phyloP scores from a whole-genome alignment of 1,284 basidiomycete genomes.

The Stygiomarasmius scandens region DNA sequence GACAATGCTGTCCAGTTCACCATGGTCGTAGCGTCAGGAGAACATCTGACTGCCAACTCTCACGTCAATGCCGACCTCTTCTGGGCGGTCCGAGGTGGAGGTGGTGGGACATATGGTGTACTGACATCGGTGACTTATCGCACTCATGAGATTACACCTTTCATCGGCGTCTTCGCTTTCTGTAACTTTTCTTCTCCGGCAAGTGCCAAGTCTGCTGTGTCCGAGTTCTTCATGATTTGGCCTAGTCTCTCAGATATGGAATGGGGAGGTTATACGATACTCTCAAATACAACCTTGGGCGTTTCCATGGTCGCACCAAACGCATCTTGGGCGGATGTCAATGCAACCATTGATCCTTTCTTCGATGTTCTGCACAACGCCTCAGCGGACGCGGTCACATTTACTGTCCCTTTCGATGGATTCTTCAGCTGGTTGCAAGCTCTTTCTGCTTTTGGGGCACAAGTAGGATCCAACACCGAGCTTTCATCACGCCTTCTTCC shows the following conservation, averaged over 20 bases:
- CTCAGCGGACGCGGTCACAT: constrained; percentile 19
- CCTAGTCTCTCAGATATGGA: constrained; percentile 27
- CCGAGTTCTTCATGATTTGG: constrained; percentile 28
- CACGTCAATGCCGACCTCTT: constrained; percentile 45
- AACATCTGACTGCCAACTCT: constrained; percentile 37
- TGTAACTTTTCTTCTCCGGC: constrained; percentile 28
- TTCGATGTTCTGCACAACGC: constrained; percentile 26
- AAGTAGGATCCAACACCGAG: constrained; percentile 27
- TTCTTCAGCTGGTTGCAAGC: constrained; percentile 17
- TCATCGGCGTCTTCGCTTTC: constrained; percentile 25
- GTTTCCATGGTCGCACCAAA: constrained; percentile 35
- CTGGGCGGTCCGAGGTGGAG: constrained; percentile 46
- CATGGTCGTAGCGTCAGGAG: constrained; percentile 40
- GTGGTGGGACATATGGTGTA: constrained; percentile 47
- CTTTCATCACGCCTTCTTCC: constrained; percentile 41
- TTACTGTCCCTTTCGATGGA: constrained; percentile 4
- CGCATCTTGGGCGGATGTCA: constrained; percentile 32
- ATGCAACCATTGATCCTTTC: constrained; percentile 34
- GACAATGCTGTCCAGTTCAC: constrained; percentile 45
- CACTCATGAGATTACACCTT: constrained; percentile 36
- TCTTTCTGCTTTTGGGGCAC: constrained; percentile 13
- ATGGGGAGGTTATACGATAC: constrained; percentile 31
- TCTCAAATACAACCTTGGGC: constrained; percentile 16
- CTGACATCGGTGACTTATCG: constrained; percentile 41
- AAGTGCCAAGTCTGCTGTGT: constrained; percentile 22